Evolutionary conservation across 495 filamentous ascomycete genomes (phyloP).

Genomic region (Cryomyces antarcticus): DNA sequence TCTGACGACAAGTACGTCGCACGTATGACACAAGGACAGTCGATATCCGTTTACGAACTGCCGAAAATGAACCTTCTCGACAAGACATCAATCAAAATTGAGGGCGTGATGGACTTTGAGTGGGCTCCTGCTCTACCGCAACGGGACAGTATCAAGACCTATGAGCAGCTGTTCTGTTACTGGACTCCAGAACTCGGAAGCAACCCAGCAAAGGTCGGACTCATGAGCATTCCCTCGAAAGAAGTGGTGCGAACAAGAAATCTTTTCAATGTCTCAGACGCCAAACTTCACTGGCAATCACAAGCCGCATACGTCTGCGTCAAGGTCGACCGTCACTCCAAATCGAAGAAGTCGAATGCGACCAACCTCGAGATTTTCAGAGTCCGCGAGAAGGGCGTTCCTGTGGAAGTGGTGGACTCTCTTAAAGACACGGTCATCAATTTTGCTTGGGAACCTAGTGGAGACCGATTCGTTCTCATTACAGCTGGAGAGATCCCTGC

Average conservation of each 20-base stretch:
- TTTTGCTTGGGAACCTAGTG: slow-evolving; percentile 97
- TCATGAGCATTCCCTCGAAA: slow-evolving; percentile 93
- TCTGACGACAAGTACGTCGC: slow-evolving; percentile 93
- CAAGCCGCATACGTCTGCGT: slow-evolving; percentile 86
- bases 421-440: slow-evolving; percentile 97
- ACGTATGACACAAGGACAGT: slow-evolving; percentile 66
- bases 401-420: slow-evolving; percentile 90
- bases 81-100: slow-evolving; percentile 79
- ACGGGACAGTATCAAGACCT: slow-evolving; percentile 62
- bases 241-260: slow-evolving; percentile 84
- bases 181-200: slow-evolving; percentile 97
- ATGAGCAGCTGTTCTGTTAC: slow-evolving; percentile 92
- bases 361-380: slow-evolving; percentile 98
- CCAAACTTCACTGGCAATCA: slow-evolving; percentile 94
- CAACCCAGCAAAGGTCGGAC: slow-evolving; percentile 88
- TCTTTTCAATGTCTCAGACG: slow-evolving; percentile 91
- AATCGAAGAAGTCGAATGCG: slow-evolving; percentile 91
- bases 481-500: slow-evolving; percentile 70
- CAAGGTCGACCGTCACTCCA: slow-evolving; percentile 96
- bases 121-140: slow-evolving; percentile 72
- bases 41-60: slow-evolving; percentile 85
- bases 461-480: slow-evolving; percentile 90
- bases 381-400: slow-evolving; percentile 85
- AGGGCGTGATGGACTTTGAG: slow-evolving; percentile 92
- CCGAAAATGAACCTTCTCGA: slow-evolving; percentile 81